Evolutionary conservation across 768 basidiomycete species (phyloP), one percentile per base, ranked within the genome.

Genomic region (Hypsizygus marmoreus): DNA sequence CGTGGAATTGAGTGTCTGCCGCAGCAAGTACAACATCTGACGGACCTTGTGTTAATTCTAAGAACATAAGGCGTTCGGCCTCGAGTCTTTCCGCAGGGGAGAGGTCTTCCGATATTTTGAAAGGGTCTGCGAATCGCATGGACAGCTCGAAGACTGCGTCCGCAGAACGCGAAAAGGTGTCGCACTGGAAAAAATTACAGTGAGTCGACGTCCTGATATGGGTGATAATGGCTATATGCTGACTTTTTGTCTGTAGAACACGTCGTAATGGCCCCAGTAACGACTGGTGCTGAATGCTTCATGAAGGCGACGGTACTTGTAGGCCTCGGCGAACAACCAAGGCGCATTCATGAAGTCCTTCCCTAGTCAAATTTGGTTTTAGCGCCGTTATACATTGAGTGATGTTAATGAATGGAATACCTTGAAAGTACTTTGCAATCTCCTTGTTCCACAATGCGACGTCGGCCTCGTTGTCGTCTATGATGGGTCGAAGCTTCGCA

Each of bases 391-490:
- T 3, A 16, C 20, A n/a, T 6, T 29, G 20, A 16, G n/a, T 2
- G 13, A 19, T 25, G 16, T 22, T 30, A 41, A 20, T 7, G 24
- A 32, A 59, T 49, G 56, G 65, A 65, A 60, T 57, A 82, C 90
- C 91, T 69, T 92, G 85, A 70, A 97, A 97, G 65, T 81, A 97
- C 62, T 91, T 92, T 32, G 91, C 91, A 36, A 95, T 95, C 64
- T 93, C 91, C 63, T 97, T 95, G 70, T 97, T 97, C 95, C 94
- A 97, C 6, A 97, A 75, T 5, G 92, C 86, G 23, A 97, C 88
- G 51, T 97, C 95, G 7, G 83, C 93, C 61, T 94, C 94, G 41
- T 79, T 82, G 59, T 97, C 95, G 63, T 97, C 95, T 24, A 91
- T 68, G 59, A 97, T 91, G 24, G 91, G 91, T 10, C 94, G 73